These are phyloP conservation scores for Selaginella tamariscina DNA, from an alignment of 75 land plant genomes.

Conservation along the genomic window DNA sequence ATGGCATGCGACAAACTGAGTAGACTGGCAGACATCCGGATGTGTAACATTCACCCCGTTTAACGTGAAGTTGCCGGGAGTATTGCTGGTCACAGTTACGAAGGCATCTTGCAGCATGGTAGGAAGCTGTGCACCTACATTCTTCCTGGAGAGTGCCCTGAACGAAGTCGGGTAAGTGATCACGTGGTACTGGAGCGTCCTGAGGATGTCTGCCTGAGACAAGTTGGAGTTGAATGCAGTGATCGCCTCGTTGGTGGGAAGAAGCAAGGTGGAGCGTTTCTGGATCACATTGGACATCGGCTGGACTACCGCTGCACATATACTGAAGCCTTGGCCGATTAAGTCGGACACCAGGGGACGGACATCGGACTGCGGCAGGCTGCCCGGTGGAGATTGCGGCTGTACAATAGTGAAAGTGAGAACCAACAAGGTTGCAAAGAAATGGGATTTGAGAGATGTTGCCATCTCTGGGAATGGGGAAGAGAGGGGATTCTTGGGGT, in stretches of 20 bases:
- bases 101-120: conserved; percentile 26
- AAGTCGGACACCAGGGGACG: neutral
- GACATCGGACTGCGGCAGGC: neutral
- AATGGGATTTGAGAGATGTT: no score
- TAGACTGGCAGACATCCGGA: conserved; percentile 26
- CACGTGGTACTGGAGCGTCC: conserved; percentile 30
- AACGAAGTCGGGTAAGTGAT: conserved; percentile 31
- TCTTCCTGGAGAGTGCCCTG: conserved; percentile 23
- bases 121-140: conserved; percentile 22
- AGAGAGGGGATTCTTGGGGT: no score
- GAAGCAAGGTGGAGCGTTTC: neutral
- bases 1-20: neutral
- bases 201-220: neutral
- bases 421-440: no score
- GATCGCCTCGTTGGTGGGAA: conserved; percentile 10
- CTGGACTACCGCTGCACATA: neutral
- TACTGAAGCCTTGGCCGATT: conserved; percentile 2
- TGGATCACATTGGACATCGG: neutral
- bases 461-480: no score
- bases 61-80: conserved; percentile 26
- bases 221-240: neutral
- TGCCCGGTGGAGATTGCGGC: no score
- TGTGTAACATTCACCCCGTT: conserved; percentile 23
- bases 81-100: conserved; percentile 30
- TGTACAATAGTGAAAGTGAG: no score